Conservation (phyloP, 345 rosid species). For the Salix viminalis region DNA sequence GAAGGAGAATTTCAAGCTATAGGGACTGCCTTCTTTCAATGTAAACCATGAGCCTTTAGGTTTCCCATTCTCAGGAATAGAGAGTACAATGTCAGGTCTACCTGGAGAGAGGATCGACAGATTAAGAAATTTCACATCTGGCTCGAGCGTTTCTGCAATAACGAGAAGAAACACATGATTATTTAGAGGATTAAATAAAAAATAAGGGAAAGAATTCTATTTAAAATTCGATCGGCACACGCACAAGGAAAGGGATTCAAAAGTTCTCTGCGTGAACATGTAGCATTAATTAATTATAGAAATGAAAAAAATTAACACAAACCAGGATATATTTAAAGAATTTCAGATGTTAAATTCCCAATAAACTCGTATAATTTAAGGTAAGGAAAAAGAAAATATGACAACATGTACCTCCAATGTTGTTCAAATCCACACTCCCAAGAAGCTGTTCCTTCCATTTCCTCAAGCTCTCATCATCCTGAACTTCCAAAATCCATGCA, state of each 20-base stretch:
- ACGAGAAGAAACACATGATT: neutral
- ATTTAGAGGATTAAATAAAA: neutral
- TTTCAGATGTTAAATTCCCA: neutral
- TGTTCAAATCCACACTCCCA: conserved; percentile 60
- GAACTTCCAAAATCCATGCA: conserved; percentile 7
- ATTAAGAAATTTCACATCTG: conserved; percentile 61
- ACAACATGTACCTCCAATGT: conserved; percentile 51
- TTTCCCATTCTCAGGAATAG: conserved; percentile 55
- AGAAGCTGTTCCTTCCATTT: conserved; percentile 87
- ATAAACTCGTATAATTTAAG: neutral
- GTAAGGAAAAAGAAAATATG: neutral
- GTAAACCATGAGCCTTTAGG: conserved; percentile 67
- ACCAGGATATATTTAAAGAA: neutral
- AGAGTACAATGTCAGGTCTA: conserved; percentile 54
- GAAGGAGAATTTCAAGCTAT: conserved; percentile 59
- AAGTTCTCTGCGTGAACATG: neutral
- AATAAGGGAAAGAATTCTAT: neutral
- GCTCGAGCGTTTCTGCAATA: conserved; percentile 73
- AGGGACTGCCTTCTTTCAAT: conserved; percentile 67
- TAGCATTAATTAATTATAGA: neutral
- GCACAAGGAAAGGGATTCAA: neutral
- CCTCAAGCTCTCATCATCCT: conserved; percentile 84
- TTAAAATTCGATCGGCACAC: neutral
- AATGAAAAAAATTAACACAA: neutral
- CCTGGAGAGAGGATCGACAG: conserved; percentile 61